Base-by-base conservation (phyloP, 768 basidiomycete genomes). In the Bullera alba region DNA sequence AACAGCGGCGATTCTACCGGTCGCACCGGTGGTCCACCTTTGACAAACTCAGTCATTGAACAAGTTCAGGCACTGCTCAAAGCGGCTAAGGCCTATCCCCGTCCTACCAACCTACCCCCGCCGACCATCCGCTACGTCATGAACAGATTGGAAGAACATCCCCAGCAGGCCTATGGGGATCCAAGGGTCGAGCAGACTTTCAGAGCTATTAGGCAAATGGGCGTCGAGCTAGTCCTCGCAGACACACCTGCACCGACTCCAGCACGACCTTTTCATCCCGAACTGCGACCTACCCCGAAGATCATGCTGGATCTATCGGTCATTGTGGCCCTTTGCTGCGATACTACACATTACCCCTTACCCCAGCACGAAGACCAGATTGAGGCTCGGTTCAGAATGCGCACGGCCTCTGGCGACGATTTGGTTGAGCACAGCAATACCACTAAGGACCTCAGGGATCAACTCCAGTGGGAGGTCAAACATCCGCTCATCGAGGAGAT, bases 241-340 rank as follows among this genome's bases (percentile, higher is more conserved):
- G 82, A 37, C 16, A 14, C 48, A 43, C 8, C 37, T 16, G 42
- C 45, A 1, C 17, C n/a, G 38, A 58, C 25, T 41, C 51, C 52
- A 22, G 54, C 19, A 25, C 23, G 22, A 45, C 30, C 30, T 26
- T 27, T 46, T 53, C 22, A 62, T 38, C 23, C 85, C 84, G 0
- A n/a, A n/a, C n/a, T n/a, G n/a, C n/a, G n/a, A n/a, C n/a, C n/a
- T n/a, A n/a, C 84, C 0, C 59, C 60, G 5, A 74, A 77, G 42
- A 77, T 93, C 70, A 86, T 89, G 57, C 78, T 91, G 28, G 90
- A 93, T 64, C 76, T 93, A 10, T 90, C 87, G 0, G 78, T 85
- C 1, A 78, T 93, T 39, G 84, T 93, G 47, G 88, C 90, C 0
- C 77, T 91, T 25, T 78, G 86, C 36, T 87, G 86, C 10, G 87